A percentile compares a stretch with the other conserved stretches of the same genome.
Conservation (phyloP, 2,329 filamentous ascomycete species). For the Leptosphaerulina australis region DNA sequence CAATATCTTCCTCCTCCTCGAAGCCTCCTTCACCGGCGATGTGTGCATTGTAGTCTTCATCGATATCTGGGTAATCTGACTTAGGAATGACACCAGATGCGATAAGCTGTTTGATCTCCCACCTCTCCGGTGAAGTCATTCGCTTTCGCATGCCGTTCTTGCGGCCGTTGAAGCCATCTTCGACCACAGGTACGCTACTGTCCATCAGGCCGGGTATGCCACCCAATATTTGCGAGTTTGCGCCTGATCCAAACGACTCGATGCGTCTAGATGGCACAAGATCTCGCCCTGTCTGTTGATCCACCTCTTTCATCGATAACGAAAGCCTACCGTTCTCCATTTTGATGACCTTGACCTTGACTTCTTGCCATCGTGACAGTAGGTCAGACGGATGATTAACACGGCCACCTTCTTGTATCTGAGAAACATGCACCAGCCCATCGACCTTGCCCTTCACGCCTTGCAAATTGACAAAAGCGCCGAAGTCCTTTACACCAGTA, state of each 20-base stretch:
- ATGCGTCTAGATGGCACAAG: conserved; percentile 77
- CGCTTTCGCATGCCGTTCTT: conserved; percentile 74
- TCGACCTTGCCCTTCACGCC: conserved; percentile 88
- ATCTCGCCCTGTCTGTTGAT: conserved; percentile 86
- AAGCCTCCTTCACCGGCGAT: conserved; percentile 84
- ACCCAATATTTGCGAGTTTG: conserved; percentile 84
- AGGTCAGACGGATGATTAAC: conserved; percentile 93
- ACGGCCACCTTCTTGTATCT: conserved; percentile 80
- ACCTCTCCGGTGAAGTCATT: conserved; percentile 94
- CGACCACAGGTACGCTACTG: conserved; percentile 65
- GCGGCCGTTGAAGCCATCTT: conserved; percentile 59
- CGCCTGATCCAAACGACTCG: conserved; percentile 69
- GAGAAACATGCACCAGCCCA: conserved; percentile 91
- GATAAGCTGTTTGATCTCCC: conserved; percentile 97
- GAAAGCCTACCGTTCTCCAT: conserved; percentile 83
- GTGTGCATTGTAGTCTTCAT: conserved; percentile 90
- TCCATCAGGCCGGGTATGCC: conserved; percentile 60
- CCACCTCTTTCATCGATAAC: conserved; percentile 96
- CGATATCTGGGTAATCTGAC: conserved; percentile 90
- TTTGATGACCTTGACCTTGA: conserved; percentile 92
- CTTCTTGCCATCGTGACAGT: conserved; percentile 76
- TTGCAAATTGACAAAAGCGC: conserved; percentile 90
- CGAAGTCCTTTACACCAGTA: conserved; percentile 93
- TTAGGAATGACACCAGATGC: conserved; percentile 92
- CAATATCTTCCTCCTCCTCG: conserved; percentile 93